These are phyloP conservation scores for Fusarium sp. DNA, from an alignment of 2,329 filamentous ascomycete species.

Conservation along the genomic window DNA sequence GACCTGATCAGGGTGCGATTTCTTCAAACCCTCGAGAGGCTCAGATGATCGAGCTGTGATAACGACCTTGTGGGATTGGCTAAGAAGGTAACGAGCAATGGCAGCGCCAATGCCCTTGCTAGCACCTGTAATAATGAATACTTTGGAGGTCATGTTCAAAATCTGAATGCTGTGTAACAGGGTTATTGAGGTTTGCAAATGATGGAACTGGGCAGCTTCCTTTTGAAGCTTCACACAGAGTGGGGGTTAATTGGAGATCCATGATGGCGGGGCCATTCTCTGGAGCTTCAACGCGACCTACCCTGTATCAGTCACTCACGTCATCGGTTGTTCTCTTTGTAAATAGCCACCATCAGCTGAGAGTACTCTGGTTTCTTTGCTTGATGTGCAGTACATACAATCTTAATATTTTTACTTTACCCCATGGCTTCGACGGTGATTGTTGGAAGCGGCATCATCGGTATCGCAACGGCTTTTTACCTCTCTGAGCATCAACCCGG, in stretches of 20 bases:
- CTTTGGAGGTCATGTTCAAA: constrained; percentile 66
- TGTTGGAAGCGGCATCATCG: constrained; percentile 78
- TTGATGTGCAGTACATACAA: constrained; percentile 4
- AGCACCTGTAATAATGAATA: constrained; percentile 77
- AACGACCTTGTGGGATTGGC: constrained; percentile 69
- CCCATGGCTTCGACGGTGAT: constrained; percentile 70
- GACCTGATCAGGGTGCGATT: constrained; percentile 63
- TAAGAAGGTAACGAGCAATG: constrained; percentile 65
- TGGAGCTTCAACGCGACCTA: constrained; percentile 25
- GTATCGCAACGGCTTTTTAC: constrained; percentile 79
- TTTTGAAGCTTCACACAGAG: constrained; percentile 21
- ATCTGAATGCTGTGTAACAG: constrained; percentile 4
- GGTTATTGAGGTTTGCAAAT: constrained; percentile 1
- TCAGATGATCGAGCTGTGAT: constrained; percentile 68
- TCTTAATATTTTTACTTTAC: background rate
- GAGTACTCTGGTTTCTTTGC: background rate
- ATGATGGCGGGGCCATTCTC: constrained; percentile 35
- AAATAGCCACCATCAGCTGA: constrained; percentile 16
- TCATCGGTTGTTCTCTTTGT: constrained; percentile 37
- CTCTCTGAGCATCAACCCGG: constrained; percentile 65
- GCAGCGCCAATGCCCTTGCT: constrained; percentile 74
- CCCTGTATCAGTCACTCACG: constrained; percentile 39
- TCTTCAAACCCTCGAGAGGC: constrained; percentile 64
- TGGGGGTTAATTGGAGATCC: constrained; percentile 26
- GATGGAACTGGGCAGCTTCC: constrained; percentile 12